Conservation (phyloP, 257 asterid genomes). For the Lycium barbarum region DNA sequence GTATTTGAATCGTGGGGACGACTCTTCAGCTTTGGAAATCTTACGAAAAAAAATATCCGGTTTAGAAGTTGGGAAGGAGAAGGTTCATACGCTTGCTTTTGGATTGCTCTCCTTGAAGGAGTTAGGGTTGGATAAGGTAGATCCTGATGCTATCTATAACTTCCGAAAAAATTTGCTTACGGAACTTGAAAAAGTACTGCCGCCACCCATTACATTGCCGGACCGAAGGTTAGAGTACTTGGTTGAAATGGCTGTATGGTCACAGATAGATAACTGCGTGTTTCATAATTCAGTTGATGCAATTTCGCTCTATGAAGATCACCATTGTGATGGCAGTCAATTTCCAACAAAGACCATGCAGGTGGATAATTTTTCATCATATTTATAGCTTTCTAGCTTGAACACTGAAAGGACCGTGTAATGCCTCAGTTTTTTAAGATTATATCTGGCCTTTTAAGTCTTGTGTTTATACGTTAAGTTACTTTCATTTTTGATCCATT, state of each 20-base stretch:
- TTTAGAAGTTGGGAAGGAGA: conserved; percentile 57
- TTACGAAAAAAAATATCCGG: conserved; percentile 57
- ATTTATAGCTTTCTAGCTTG: conserved; percentile 24
- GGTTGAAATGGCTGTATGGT: conserved; percentile 73
- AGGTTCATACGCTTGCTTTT: conserved; percentile 66
- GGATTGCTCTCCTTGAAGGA: conserved; percentile 59
- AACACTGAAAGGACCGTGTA: background rate
- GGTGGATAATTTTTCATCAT: conserved; percentile 54
- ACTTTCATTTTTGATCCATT: conserved; percentile 15
- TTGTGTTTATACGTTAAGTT: background rate
- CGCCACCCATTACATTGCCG: conserved; percentile 77
- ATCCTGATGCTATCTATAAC: conserved; percentile 44
- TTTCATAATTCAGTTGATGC: conserved; percentile 65
- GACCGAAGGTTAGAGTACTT: conserved; percentile 83
- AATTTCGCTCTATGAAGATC: conserved; percentile 77
- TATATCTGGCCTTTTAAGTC: background rate
- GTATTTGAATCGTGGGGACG: conserved; percentile 61
- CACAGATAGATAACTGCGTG: conserved; percentile 68
- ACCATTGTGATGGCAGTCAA: conserved; percentile 68
- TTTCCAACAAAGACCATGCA: conserved; percentile 82
- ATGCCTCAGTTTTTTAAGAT: background rate
- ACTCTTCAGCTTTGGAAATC: conserved; percentile 59
- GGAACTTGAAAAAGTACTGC: conserved; percentile 68
- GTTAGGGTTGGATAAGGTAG: conserved; percentile 47
- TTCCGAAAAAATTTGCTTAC: conserved; percentile 51